Evolutionary conservation across 2,329 filamentous ascomycete species (phyloP).

Genomic region (Pestalotiopsis sp.): DNA sequence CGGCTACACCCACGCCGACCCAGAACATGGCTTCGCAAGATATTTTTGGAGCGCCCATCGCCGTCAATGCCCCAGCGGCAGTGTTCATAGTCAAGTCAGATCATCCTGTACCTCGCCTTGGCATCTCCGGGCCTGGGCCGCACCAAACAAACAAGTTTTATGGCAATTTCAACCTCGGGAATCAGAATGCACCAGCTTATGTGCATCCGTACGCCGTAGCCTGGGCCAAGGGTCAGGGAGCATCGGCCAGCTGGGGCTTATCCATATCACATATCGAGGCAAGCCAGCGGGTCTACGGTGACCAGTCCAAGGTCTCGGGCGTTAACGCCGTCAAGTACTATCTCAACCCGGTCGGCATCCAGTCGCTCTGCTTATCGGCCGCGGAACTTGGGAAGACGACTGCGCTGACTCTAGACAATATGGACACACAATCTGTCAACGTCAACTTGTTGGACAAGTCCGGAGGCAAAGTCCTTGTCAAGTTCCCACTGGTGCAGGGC

Average conservation of each 20-base stretch:
- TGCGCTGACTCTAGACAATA: constrained; percentile 52
- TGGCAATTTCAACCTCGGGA: constrained; percentile 77
- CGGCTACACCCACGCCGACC: constrained; percentile 21
- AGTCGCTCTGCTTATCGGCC: constrained; percentile 80
- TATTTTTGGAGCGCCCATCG: constrained; percentile 60
- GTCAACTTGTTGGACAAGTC: constrained; percentile 64
- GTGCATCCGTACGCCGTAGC: constrained; percentile 74
- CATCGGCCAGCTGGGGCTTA: constrained; percentile 74
- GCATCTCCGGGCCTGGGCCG: constrained; percentile 50
- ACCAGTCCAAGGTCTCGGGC: constrained; percentile 44
- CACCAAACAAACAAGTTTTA: constrained; percentile 82
- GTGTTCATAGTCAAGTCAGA: constrained; percentile 51
- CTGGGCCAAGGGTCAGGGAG: constrained; percentile 67
- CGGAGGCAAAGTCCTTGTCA: constrained; percentile 62
- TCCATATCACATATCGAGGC: constrained; percentile 74
- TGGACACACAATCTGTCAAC: constrained; percentile 63
- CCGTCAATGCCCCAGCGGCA: constrained; percentile 51
- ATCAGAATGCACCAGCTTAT: constrained; percentile 70
- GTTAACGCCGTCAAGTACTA: constrained; percentile 71
- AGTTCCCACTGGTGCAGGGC: constrained; percentile 84
- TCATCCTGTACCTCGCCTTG: constrained; percentile 60
- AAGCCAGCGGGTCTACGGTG: constrained; percentile 68
- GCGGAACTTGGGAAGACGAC: constrained; percentile 68
- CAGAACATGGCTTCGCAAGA: constrained; percentile 34
- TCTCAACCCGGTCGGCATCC: constrained; percentile 79